Base-by-base conservation (phyloP, 352 stramenopile genomes). In the Globisporangium spinosum region DNA sequence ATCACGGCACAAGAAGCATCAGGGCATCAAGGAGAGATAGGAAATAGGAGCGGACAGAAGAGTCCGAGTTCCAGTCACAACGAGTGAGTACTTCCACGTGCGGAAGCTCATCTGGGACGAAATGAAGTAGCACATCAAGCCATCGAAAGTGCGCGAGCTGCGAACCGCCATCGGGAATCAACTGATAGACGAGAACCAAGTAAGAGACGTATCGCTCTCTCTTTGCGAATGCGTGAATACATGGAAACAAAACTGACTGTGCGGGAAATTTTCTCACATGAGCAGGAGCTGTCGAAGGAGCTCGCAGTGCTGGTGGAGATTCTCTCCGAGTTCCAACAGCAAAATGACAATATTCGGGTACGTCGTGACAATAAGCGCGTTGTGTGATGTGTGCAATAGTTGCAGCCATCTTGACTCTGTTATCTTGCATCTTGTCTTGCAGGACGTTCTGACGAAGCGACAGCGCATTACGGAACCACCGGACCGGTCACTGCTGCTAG, bases 21-120 rank as follows among this genome's bases (percentile, higher is more conserved):
- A 64, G 22, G 43, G 20, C 38, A 64, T 20, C 35, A 55, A 43
- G 10, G 2, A 9, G n/a, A 53, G 57, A 29, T 17, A 47, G 7
- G 9, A 23, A 15, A 32, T 54, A 29, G n/a, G 23, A 22, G 27
- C n/a, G 2, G 10, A 23, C 12, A 22, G 6, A 8, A 60, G 55
- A 20, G 17, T 12, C 43, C 17, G 6, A 23, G 43, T 12, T 23
- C 43, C 43, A 51, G 40, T 22, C 17, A 84, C 76, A 74, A n/a
- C 64, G 47, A 81, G 67, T 38, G 84, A 90, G 54, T 85, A 78
- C 55, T 94, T 94, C 58, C 79, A 86, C 34, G 76, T 92, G 23
- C 79, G 84, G 38, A 83, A 75, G 56, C 71, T 94, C 62, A 68
- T 94, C 1, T 94, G 86, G 86, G 82, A 92, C n/a, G 84, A 94